Evolutionary conservation across 2,329 filamentous ascomycete species (phyloP).

Genomic region (Apiospora aurea): DNA sequence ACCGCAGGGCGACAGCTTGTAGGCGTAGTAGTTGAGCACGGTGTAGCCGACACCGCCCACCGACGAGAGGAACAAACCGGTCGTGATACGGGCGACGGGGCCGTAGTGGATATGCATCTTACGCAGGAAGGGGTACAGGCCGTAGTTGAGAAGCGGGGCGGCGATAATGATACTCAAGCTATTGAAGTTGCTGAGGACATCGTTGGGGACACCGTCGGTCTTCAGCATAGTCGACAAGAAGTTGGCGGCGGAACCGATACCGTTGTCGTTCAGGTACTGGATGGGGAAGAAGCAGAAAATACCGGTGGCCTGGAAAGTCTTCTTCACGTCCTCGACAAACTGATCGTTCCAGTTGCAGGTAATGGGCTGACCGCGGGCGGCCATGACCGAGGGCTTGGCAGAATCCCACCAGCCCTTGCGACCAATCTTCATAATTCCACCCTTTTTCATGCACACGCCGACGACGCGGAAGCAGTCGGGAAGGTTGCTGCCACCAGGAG

Average conservation of each 20-base stretch:
- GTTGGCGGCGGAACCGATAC: constrained; percentile 56
- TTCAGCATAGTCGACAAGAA: constrained; percentile 56
- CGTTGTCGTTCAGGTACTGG: constrained; percentile 54
- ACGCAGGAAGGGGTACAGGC: constrained; percentile 54
- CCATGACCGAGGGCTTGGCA: constrained; percentile 63
- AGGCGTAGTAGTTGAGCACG: constrained; percentile 50
- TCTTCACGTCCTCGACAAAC: constrained; percentile 71
- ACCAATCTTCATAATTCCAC: constrained; percentile 47
- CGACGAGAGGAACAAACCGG: constrained; percentile 57
- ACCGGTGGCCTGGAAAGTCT: constrained; percentile 66
- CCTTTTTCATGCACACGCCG: constrained; percentile 48
- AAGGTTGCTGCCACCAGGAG: constrained; percentile 54
- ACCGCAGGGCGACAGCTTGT: constrained; percentile 51
- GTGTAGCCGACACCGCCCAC: constrained; percentile 53
- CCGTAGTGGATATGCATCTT: constrained; percentile 52
- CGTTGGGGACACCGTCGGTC: constrained; percentile 58
- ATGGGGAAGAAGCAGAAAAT: constrained; percentile 63
- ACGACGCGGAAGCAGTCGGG: constrained; percentile 51
- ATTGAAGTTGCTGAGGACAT: constrained; percentile 58
- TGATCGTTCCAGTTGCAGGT: constrained; percentile 65
- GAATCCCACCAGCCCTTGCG: constrained; percentile 63
- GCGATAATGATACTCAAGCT: constrained; percentile 54
- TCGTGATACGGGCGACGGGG: constrained; percentile 56
- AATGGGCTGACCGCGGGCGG: constrained; percentile 47
- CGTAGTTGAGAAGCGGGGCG: constrained; percentile 55